Evolutionary conservation across 345 rosid genomes (phyloP), one percentile per base, ranked within the genome.

Genomic region (Salix caprea): DNA sequence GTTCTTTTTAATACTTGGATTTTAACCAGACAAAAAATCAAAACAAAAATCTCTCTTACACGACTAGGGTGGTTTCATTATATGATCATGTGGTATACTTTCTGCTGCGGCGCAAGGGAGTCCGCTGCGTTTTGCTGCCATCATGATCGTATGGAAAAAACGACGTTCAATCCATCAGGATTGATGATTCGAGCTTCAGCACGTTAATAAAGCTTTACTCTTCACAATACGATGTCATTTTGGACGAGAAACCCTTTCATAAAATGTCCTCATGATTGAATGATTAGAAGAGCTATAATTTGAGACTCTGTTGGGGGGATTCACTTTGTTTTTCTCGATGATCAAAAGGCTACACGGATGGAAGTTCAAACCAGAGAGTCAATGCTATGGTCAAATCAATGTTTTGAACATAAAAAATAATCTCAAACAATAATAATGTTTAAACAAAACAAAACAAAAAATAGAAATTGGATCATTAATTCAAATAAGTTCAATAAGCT

Each of bases 321-420:
- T 4, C 28, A 7, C 74, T 82, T 78, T 16, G 19, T 42, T 76
- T 60, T 60, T 39, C 37, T 73, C 62, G 70, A 86, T 88, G 86
- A 86, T 86, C 80, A 76, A 80, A 77, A 73, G 11, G 44, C 52
- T 79, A 70, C 65, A 74, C 62, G 62, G 76, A 84, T 70, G 58
- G 81, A 70, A 34, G 77, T 58, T 16, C 18, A 50, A 14, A 36
- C 37, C 37, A 36, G 7, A 36, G 37, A 36, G 37, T 36, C 37
- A 5, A 36, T 36, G 37, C 37, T 36, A 36, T 5, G 37, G 7
- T 36, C 7, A 36, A 36, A 5, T 36, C 37, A 5, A 36, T 36
- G 6, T 36, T 36, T 5, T 36, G 6, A 36, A 36, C 37, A 36
- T 36, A 39, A 39, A 39, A 39, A 39, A 39, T 8, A 0, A 39